Conservation (phyloP, 2,329 filamentous ascomycete genomes). For the Paraconiothyrium brasiliense region DNA sequence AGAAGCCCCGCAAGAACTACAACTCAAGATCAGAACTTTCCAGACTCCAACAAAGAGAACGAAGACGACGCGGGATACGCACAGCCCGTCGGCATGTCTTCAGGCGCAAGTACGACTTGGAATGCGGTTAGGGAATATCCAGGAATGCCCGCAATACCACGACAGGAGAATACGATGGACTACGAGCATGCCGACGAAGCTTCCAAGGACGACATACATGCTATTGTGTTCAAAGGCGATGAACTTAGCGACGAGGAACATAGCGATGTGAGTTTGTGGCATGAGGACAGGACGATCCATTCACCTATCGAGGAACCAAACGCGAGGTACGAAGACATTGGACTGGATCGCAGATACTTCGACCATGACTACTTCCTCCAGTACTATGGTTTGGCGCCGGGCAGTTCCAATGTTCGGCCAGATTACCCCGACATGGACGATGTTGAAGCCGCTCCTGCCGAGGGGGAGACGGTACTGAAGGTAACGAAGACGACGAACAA, state of each 20-base stretch:
- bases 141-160: not conserved
- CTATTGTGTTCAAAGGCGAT: not conserved
- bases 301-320: not conserved
- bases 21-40: not conserved
- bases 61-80: not conserved
- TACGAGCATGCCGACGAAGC: not conserved
- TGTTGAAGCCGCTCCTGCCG: too few species aligned
- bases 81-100: not conserved
- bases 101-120: not conserved
- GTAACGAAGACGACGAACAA: not conserved
- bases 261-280: not conserved
- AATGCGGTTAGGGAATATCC: not conserved
- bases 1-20: too few species aligned
- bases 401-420: too few species aligned
- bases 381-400: not conserved
- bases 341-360: constrained; percentile 7
- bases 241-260: not conserved
- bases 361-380: constrained; percentile 7
- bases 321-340: not conserved
- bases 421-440: not conserved
- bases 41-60: not conserved
- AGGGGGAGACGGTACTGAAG: too few species aligned
- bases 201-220: not conserved
- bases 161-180: not conserved
- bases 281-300: not conserved